These are phyloP conservation scores for Phytophthora uliginosa DNA, from an alignment of 352 stramenopile genomes.

Conservation along the genomic window DNA sequence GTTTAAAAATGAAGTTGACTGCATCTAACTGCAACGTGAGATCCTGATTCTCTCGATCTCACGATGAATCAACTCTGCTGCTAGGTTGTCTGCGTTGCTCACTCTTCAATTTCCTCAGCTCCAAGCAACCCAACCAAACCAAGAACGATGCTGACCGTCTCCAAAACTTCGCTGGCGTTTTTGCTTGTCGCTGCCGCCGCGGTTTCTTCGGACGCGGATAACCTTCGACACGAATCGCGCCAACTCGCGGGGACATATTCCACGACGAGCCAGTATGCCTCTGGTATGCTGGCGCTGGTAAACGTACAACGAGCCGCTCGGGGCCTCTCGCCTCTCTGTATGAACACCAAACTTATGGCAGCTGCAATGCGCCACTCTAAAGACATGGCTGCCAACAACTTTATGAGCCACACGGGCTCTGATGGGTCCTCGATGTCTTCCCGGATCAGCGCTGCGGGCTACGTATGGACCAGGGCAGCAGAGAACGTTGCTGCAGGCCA, in stretches of 20 bases:
- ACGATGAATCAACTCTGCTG: not conserved
- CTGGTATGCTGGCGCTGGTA: constrained; percentile 29
- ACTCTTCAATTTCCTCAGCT: constrained; percentile 23
- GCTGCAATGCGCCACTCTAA: constrained; percentile 28
- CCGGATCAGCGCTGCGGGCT: constrained; percentile 48
- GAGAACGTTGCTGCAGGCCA: constrained; percentile 65
- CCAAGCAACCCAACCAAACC: constrained; percentile 6
- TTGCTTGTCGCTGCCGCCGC: constrained; percentile 6
- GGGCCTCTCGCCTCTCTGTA: constrained; percentile 41
- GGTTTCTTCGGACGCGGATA: constrained; percentile 2
- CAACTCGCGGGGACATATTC: constrained; percentile 11
- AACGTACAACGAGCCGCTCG: constrained; percentile 51
- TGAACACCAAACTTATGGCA: constrained; percentile 40
- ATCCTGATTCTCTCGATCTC: not conserved
- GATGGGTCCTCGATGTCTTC: constrained; percentile 45
- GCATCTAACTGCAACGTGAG: not conserved
- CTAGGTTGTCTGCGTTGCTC: not conserved
- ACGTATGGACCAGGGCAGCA: constrained; percentile 46
- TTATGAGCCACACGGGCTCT: constrained; percentile 54
- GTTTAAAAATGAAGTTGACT: not conserved
- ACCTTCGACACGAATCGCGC: constrained; percentile 24
- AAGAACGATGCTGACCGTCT: constrained; percentile 19
- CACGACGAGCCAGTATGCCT: constrained; percentile 15
- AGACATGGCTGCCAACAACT: constrained; percentile 53
- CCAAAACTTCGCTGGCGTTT: constrained; percentile 17